Evolutionary conservation across 2,329 filamentous ascomycete genomes (phyloP), one percentile per base, ranked within the genome.

Genomic region (Fusarium pseudocircinatum): DNA sequence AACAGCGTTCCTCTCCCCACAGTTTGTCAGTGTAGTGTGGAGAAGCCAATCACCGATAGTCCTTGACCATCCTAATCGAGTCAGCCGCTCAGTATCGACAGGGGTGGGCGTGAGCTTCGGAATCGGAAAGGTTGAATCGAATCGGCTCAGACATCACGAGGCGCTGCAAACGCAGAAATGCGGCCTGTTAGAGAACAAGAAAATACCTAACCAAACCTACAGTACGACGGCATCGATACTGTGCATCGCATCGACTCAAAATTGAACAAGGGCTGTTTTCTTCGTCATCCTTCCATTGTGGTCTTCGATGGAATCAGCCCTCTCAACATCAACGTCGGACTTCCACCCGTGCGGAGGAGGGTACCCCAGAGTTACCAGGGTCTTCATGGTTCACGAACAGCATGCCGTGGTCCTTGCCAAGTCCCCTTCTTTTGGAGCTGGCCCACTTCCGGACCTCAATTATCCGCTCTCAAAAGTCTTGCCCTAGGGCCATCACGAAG

Each of bases 1-100:
- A 47, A 28, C 30, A 58, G 47, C 43, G 67, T 57, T 66, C 56
- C 43, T 63, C 65, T 69, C 64, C 65, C 75, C 75, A 75, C 72
- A 76, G 65, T 76, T 75, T 76, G 72, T 70, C 69, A 63, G 68
- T 69, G 39, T 40, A 75, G 75, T 77, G 76, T 77, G 76, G 76
- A 75, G 76, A 69, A 65, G 65, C 76, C 76, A 78, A 78, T 78
- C 73, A 77, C 43, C 43, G 59, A 37, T 50, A 34, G 42, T 36
- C 32, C 32, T 59, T 52, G 53, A 53, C 26, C 53, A 53, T 57
- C 65, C 54, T 59, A 68, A 76, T 77, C 75, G 69, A 77, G 75
- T 46, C 64, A 73, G 64, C 61, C 61, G 63, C 47, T 43, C 49
- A 57, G 39, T 42, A 16, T 36, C 22, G 26, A 34, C 37, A 66